Evolutionary conservation across 257 asterid species (phyloP), one percentile per base, ranked within the genome.

Genomic region (Solanum okadae): DNA sequence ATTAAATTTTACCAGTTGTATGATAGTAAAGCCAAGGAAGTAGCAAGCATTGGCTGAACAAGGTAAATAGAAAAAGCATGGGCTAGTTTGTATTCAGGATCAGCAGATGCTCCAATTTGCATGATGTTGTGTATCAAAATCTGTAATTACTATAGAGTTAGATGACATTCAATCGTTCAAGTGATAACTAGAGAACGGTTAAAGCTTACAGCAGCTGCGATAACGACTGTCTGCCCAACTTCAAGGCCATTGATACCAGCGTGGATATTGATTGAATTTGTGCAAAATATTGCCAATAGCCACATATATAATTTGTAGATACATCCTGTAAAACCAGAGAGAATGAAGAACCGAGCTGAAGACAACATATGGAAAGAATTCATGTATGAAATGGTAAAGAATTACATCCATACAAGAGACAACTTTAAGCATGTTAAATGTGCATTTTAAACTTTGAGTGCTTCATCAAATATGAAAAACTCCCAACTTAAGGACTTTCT

Each of bases 161-260:
- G 70, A 29, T 16, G 44, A 5, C 27, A 29, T 82, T 49, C 70
- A 82, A 29, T 10, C 44, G 12, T 10, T 70, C 35, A 82, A 49
- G 29, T 49, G 70, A 49, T 82, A 82, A 11, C 38, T 29, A 82
- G 44, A 82, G 42, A 49, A 49, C 44, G 11, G 29, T 34, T 52
- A 35, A 35, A 49, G 27, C 99, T 94, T 95, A 96, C 99, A 72
- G 98, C 98, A 84, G 94, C 93, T 44, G 99, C 94, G 25, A 96
- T 96, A 67, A 96, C 94, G 63, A 95, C 94, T 49, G 99, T 96
- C 90, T 96, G 98, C 88, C 99, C 98, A 88, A 96, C 99, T 94
- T 96, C 99, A 89, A 96, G 99, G 90, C 99, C 99, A 90, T 96
- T 96, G 88, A 96, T 89, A 56, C 98, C 99, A 12, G 98, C 98